Evolutionary conservation across 306 rosid genomes (phyloP).

Genomic region (Notholithocarpus densiflorus): DNA sequence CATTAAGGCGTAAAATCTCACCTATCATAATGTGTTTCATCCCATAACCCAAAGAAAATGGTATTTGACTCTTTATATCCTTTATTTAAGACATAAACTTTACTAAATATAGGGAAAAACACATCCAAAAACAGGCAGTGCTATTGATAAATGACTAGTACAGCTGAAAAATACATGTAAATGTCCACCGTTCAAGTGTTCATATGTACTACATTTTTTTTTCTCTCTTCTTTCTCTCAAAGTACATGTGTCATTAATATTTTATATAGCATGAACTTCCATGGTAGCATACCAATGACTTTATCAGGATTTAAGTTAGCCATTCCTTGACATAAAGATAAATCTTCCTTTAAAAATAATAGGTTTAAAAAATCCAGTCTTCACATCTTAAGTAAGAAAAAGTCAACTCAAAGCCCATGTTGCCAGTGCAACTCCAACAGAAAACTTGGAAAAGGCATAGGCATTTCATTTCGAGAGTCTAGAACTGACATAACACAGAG

Average conservation of each 20-base stretch:
- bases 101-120: neutral
- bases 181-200: neutral
- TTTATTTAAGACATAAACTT: neutral
- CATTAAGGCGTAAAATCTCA: neutral
- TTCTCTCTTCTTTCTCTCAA: neutral
- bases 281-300: neutral
- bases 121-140: neutral
- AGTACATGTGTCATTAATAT: neutral
- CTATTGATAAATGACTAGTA: neutral
- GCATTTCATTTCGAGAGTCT: neutral
- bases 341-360: neutral
- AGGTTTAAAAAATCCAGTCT: neutral
- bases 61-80: neutral
- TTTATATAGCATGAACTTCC: neutral
- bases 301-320: neutral
- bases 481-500: neutral
- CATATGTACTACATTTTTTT: neutral
- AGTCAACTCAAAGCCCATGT: neutral
- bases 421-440: neutral
- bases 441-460: neutral
- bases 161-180: neutral
- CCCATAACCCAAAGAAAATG: neutral
- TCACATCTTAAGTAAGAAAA: neutral
- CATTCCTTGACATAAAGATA: neutral
- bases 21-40: neutral